These are phyloP conservation scores for Glomus cerebriforme DNA, from an alignment of 192 early-diverging fungal species.

Conservation along the genomic window DNA sequence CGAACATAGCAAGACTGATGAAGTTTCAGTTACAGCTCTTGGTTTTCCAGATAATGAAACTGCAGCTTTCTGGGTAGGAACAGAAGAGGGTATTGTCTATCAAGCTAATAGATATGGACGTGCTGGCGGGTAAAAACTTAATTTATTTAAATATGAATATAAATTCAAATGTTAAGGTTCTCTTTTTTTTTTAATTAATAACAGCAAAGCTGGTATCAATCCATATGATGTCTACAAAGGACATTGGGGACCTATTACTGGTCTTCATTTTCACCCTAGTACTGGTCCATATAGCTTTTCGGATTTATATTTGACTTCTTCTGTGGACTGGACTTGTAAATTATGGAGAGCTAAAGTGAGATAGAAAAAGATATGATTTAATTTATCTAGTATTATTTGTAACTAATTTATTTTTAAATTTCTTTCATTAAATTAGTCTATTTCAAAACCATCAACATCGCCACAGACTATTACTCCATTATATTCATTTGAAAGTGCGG, in stretches of 20 bases:
- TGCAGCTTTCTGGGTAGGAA: conserved; percentile 91
- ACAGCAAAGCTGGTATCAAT: conserved; percentile 94
- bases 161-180: background rate
- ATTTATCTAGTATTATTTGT: background rate
- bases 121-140: conserved; percentile 73
- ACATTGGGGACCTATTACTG: conserved; percentile 87
- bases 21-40: conserved; percentile 88
- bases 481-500: conserved; percentile 87
- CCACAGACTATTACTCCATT: conserved; percentile 60
- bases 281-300: conserved; percentile 81
- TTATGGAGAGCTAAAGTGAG: conserved; percentile 82
- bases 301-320: conserved; percentile 89
- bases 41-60: conserved; percentile 94
- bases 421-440: conserved; percentile 37
- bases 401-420: background rate
- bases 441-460: conserved; percentile 53
- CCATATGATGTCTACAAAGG: conserved; percentile 81
- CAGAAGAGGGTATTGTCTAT: conserved; percentile 92
- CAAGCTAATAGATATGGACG: conserved; percentile 95
- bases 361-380: background rate
- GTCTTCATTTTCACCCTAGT: conserved; percentile 88
- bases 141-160: background rate
- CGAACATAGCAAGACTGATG: conserved; percentile 81
- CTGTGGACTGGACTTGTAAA: conserved; percentile 97
- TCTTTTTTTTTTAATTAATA: conserved; percentile 8